A percentile compares a stretch with the other conserved stretches of the same genome.
Conservation (phyloP, 169 alveolate species). For the Plasmodium inui region DNA sequence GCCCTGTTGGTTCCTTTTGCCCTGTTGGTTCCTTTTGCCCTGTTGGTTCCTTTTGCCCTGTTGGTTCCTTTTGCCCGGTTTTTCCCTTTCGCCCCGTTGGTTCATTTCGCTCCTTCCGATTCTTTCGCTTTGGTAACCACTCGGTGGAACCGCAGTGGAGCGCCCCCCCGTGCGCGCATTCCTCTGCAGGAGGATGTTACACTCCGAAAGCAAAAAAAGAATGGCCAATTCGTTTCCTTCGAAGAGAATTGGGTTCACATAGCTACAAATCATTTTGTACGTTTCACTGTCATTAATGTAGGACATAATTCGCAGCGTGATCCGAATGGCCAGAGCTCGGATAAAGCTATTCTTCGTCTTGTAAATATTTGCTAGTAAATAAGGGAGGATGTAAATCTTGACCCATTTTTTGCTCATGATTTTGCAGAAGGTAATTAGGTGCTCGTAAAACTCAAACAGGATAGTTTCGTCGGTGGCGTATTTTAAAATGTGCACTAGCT, state of each 20-base stretch:
- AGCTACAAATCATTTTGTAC: neutral
- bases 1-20: neutral
- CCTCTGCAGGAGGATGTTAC: constrained; percentile 5
- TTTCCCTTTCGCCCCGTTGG: too few relatives aligned
- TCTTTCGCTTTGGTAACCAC: neutral
- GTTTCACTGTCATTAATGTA: constrained; percentile 37
- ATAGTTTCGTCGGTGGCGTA: neutral
- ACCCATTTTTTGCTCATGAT: constrained; percentile 68
- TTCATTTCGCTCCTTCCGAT: neutral
- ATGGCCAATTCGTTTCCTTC: constrained; percentile 11
- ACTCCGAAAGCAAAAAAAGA: constrained; percentile 16
- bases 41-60: too few relatives aligned
- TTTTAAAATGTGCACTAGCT: constrained; percentile 4
- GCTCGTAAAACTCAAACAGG: constrained; percentile 33
- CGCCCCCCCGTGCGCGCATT: neutral
- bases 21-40: too few relatives aligned
- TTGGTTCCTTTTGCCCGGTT: too few relatives aligned
- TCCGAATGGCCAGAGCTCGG: constrained; percentile 15
- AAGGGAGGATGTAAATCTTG: constrained; percentile 36
- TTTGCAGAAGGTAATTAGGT: constrained; percentile 26
- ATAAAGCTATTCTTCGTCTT: constrained; percentile 14
- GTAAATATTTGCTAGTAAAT: constrained; percentile 21
- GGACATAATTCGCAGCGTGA: constrained; percentile 14
- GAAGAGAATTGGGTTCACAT: constrained; percentile 11
- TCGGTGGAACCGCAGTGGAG: neutral